phyloP scores from a whole-genome alignment of 1,139 yeast genomes.

The Maudiozyma humilis region DNA sequence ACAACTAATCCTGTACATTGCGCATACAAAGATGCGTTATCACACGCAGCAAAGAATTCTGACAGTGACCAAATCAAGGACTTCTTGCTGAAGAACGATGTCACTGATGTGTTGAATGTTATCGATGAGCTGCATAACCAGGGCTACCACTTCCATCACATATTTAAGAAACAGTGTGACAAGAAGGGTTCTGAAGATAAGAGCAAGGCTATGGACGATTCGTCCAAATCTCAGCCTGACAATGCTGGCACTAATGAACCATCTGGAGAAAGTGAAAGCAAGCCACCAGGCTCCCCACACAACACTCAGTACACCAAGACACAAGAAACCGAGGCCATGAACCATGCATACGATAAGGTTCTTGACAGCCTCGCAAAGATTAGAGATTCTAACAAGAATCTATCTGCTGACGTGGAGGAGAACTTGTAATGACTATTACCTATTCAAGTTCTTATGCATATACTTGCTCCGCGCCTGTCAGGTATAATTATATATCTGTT shows the following conservation, averaged over 20 bases:
- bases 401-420: neutral
- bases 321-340: constrained; percentile 33
- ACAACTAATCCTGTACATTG: neutral
- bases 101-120: constrained; percentile 44
- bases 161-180: constrained; percentile 37
- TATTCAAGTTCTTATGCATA: too few species aligned
- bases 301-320: constrained; percentile 8
- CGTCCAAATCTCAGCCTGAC: too few species aligned
- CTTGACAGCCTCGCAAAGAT: constrained; percentile 37
- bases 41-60: constrained; percentile 26
- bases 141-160: constrained; percentile 45
- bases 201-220: neutral
- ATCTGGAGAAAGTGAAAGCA: too few species aligned
- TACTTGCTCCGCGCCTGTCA: too few species aligned
- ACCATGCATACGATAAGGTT: constrained; percentile 46
- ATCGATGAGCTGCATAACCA: constrained; percentile 43
- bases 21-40: constrained; percentile 17
- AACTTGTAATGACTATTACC: neutral
- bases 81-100: constrained; percentile 43
- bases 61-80: constrained; percentile 50
- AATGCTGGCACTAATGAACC: too few species aligned
- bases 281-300: neutral
- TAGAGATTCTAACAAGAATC: constrained; percentile 23
- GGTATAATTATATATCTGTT: too few species aligned
- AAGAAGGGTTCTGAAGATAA: neutral